Percentiles rank a stretch among this genome's conserved stretches.
Conservation (phyloP, 1,139 yeast genomes). For the Magnusiomyces suaveolens region DNA sequence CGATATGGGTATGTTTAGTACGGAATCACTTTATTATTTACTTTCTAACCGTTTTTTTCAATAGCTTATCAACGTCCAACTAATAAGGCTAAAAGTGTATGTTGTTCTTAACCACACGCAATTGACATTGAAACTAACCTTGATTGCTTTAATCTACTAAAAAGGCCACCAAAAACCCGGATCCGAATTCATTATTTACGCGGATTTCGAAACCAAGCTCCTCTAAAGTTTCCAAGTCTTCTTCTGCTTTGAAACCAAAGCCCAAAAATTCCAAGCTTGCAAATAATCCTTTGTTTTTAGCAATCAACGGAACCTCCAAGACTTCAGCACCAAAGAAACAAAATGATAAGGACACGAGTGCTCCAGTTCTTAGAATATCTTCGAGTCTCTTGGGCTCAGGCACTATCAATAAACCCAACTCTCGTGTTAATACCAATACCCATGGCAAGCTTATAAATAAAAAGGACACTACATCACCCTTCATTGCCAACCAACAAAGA, state of each 20-base stretch:
- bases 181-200: not conserved
- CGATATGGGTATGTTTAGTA: too few species aligned
- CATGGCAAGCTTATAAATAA: not conserved
- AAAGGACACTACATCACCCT: not conserved
- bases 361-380: not conserved
- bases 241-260: not conserved
- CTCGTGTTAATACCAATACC: not conserved
- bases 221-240: not conserved
- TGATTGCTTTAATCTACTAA: not conserved
- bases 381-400: not conserved
- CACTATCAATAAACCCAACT: not conserved
- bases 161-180: not conserved
- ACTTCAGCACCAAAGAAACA: not conserved
- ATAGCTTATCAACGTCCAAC: not conserved
- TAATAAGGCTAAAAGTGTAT: not conserved
- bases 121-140: not conserved
- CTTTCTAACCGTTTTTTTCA: too few species aligned
- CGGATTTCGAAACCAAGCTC: not conserved
- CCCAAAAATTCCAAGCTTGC: not conserved
- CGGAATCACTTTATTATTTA: too few species aligned
- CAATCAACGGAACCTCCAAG: not conserved
- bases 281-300: conserved; percentile 2
- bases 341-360: not conserved
- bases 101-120: not conserved
- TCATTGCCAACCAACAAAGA: too few species aligned